A percentile compares a stretch with the other conserved stretches of the same genome.
These are phyloP conservation scores for Vaccinium corymbosum DNA, from an alignment of 148 eudicot genomes.

Conservation along the genomic window DNA sequence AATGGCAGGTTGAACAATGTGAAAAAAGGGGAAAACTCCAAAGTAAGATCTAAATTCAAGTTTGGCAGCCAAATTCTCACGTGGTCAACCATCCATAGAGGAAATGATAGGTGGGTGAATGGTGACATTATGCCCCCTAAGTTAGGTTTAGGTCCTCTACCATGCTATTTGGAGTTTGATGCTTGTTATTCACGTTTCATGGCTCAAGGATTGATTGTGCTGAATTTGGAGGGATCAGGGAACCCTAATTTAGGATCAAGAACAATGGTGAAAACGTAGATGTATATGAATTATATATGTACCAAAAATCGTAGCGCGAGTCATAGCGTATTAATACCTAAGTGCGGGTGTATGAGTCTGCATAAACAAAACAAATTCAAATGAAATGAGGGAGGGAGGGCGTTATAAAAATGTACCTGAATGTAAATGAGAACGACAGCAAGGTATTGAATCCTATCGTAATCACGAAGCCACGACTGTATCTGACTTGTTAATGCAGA, in stretches of 20 bases:
- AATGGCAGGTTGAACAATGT: not conserved
- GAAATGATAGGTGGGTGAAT: not conserved
- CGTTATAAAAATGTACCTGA: slow-evolving; percentile 31
- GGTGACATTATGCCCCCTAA: too few relatives aligned
- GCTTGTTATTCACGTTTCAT: too few relatives aligned
- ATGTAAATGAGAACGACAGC: slow-evolving; percentile 65
- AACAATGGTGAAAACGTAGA: not conserved
- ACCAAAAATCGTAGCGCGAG: not conserved
- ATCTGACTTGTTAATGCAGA: slow-evolving; percentile 42
- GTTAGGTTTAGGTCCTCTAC: too few relatives aligned
- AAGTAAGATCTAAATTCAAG: not conserved
- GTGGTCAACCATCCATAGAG: not conserved
- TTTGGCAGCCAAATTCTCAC: not conserved
- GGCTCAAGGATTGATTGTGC: not conserved
- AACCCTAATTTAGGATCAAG: slow-evolving; percentile 6
- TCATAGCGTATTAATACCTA: not conserved
- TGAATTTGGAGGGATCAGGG: not conserved
- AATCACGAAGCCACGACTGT: slow-evolving; percentile 82
- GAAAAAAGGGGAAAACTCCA: not conserved
- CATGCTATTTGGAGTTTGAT: too few relatives aligned
- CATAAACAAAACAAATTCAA: not conserved
- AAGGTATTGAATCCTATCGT: slow-evolving; percentile 64
- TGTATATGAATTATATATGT: not conserved
- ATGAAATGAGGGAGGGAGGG: not conserved
- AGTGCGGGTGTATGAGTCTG: not conserved